phyloP scores from a whole-genome alignment of 805 yeast genomes.

The Hanseniaspora hatyaiensis region DNA sequence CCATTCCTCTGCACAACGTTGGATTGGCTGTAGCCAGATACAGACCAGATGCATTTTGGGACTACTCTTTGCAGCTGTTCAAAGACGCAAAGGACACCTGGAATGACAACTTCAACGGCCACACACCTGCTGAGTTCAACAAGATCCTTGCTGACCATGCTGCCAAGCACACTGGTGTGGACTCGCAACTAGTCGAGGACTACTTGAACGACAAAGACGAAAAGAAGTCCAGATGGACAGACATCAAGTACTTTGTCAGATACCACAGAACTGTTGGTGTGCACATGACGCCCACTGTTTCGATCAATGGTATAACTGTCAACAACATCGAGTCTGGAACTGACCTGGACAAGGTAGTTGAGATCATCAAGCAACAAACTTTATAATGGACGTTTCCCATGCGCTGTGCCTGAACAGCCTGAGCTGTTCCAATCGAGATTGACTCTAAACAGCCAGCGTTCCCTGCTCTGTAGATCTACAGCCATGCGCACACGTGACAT shows the following conservation, averaged over 20 bases:
- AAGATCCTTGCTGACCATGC: constrained; percentile 42
- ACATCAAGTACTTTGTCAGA: constrained; percentile 61
- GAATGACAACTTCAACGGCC: constrained; percentile 48
- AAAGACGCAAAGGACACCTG: constrained; percentile 39
- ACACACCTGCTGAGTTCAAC: constrained; percentile 47
- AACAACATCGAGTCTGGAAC: constrained; percentile 52
- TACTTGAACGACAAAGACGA: constrained; percentile 24
- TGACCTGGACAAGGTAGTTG: constrained; percentile 32
- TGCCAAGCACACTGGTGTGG: constrained; percentile 31
- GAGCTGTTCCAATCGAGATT: no score
- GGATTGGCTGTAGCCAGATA: constrained; percentile 53
- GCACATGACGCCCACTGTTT: constrained; percentile 76
- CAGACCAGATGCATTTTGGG: constrained; percentile 46
- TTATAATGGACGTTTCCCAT: neutral
- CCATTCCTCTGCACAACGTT: constrained; percentile 58
- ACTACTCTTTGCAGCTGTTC: constrained; percentile 46
- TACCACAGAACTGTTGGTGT: constrained; percentile 65
- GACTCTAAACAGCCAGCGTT: no score
- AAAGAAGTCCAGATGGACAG: constrained; percentile 34
- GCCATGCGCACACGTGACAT: no score
- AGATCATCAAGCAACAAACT: constrained; percentile 20
- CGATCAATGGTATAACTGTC: constrained; percentile 54
- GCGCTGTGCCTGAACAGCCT: no score
- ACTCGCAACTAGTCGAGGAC: constrained; percentile 27
- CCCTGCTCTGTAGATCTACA: no score